Conservation (phyloP, 1,284 basidiomycete genomes). For the Cystobasidium slooffiae region DNA sequence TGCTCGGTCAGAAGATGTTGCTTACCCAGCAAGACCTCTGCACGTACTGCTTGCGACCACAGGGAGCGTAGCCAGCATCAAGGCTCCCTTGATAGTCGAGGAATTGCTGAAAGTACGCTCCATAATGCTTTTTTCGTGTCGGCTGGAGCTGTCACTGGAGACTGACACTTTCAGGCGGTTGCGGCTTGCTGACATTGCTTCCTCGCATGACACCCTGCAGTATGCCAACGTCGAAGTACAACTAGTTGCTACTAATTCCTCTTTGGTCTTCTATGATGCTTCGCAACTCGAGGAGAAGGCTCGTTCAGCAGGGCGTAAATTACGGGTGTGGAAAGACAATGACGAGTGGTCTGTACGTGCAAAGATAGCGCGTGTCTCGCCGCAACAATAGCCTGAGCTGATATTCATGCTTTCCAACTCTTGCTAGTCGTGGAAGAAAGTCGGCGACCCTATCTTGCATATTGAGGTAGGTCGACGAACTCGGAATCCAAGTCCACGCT, state of each 20-base stretch:
- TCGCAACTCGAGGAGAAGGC: conserved; percentile 60
- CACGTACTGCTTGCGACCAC: conserved; percentile 84
- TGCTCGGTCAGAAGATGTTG: conserved; percentile 34
- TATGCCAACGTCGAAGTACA: conserved; percentile 76
- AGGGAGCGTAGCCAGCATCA: conserved; percentile 92
- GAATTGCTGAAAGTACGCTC: conserved; percentile 70
- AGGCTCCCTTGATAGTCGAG: conserved; percentile 83
- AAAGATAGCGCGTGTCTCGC: conserved; percentile 23
- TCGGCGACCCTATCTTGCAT: conserved; percentile 92
- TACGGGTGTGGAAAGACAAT: conserved; percentile 81
- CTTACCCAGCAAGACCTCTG: conserved; percentile 50
- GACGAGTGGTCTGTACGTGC: conserved; percentile 84
- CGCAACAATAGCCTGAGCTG: neutral
- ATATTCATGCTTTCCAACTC: conserved; percentile 9
- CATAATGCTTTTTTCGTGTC: neutral
- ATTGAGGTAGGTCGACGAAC: conserved; percentile 67
- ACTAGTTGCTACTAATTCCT: conserved; percentile 78
- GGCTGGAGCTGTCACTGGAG: neutral
- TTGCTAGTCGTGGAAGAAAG: conserved; percentile 64
- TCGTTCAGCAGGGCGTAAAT: conserved; percentile 58
- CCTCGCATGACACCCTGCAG: conserved; percentile 57
- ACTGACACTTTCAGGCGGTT: too few species aligned
- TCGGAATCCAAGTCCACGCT: neutral
- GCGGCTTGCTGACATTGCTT: neutral
- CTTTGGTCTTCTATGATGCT: conserved; percentile 74